A percentile compares a stretch with the other conserved stretches of the same genome.
Evolutionary conservation across 2,329 filamentous ascomycete species (phyloP).

Genomic region (Diaporthe humulicola): DNA sequence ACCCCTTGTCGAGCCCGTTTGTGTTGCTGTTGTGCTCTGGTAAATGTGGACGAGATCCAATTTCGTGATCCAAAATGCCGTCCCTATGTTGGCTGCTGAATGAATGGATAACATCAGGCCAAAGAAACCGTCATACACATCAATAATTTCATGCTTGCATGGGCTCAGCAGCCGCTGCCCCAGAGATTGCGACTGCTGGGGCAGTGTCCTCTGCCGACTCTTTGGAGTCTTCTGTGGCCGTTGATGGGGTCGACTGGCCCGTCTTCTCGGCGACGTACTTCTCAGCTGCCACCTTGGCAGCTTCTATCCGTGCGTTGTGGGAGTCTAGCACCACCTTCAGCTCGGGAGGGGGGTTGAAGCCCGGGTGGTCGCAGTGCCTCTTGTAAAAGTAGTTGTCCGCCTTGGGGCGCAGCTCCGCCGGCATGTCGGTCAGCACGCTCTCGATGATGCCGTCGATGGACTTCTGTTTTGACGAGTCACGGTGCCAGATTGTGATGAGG

Average conservation of each 20-base stretch:
- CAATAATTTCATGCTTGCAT: conserved; percentile 17
- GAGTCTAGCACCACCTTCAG: conserved; percentile 70
- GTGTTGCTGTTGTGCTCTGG: conserved; percentile 1
- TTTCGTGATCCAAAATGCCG: conserved; percentile 19
- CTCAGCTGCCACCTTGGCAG: conserved; percentile 46
- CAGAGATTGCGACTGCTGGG: conserved; percentile 16
- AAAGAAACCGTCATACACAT: background rate
- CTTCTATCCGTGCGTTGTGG: conserved; percentile 62
- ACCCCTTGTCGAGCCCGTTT: conserved; percentile 2
- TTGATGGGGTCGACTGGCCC: conserved; percentile 28
- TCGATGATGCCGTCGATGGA: conserved; percentile 82
- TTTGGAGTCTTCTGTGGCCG: conserved; percentile 15
- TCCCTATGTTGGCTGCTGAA: background rate
- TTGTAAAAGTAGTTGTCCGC: conserved; percentile 85
- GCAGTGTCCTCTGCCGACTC: conserved; percentile 14
- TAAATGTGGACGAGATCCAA: conserved; percentile 25
- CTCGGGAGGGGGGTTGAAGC: conserved; percentile 77
- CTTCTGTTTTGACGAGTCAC: conserved; percentile 83
- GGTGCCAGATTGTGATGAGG: conserved; percentile 88
- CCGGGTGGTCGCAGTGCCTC: conserved; percentile 88
- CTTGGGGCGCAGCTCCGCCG: conserved; percentile 79
- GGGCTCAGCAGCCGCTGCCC: conserved; percentile 11
- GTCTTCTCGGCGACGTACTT: conserved; percentile 35
- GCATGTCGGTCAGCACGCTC: conserved; percentile 80
- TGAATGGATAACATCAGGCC: conserved; percentile 12